A percentile compares a stretch with the other conserved stretches of the same genome.
Evolutionary conservation across 179 eudicot species (phyloP).

Genomic region (Beta macrorhiza): DNA sequence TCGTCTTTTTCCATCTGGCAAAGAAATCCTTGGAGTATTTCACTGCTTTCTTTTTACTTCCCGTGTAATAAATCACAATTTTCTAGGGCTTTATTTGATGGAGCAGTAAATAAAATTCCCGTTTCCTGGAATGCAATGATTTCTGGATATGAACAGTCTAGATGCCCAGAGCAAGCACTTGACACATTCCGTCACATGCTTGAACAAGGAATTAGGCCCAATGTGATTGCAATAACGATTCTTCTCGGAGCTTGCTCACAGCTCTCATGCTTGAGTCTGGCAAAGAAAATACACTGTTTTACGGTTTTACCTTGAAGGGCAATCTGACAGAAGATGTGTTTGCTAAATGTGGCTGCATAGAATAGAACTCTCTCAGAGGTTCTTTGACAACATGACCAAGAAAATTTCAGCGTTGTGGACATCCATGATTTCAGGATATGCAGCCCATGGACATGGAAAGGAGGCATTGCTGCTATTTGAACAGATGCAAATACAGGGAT

Average conservation of each 20-base stretch:
- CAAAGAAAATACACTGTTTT: slow-evolving; percentile 45
- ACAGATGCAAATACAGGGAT: slow-evolving; percentile 42
- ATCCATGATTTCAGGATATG: slow-evolving; percentile 63
- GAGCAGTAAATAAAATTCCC: slow-evolving; percentile 32
- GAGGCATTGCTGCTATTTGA: slow-evolving; percentile 50
- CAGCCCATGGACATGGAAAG: slow-evolving; percentile 55
- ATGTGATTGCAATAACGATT: slow-evolving; percentile 48
- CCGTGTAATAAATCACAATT: slow-evolving; percentile 35
- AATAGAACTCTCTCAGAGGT: slow-evolving; percentile 39
- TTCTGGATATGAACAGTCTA: slow-evolving; percentile 54
- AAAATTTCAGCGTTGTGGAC: slow-evolving; percentile 54
- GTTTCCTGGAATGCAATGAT: slow-evolving; percentile 71
- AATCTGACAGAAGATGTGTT: slow-evolving; percentile 37
- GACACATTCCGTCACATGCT: slow-evolving; percentile 45
- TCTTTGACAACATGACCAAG: slow-evolving; percentile 43
- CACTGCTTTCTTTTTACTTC: slow-evolving; percentile 53
- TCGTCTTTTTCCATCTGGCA: slow-evolving; percentile 38
- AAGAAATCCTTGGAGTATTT: slow-evolving; percentile 47
- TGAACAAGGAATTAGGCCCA: slow-evolving; percentile 27
- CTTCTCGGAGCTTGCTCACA: slow-evolving; percentile 54
- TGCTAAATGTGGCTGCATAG: slow-evolving; percentile 50
- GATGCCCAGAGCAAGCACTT: slow-evolving; percentile 46
- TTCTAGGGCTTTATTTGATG: slow-evolving; percentile 45
- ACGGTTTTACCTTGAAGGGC: slow-evolving; percentile 48
- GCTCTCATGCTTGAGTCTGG: slow-evolving; percentile 52